Percentiles rank a stretch among this genome's conserved stretches.
Conservation (phyloP, 2,329 filamentous ascomycete species). For the Beauveria brongniartii region DNA sequence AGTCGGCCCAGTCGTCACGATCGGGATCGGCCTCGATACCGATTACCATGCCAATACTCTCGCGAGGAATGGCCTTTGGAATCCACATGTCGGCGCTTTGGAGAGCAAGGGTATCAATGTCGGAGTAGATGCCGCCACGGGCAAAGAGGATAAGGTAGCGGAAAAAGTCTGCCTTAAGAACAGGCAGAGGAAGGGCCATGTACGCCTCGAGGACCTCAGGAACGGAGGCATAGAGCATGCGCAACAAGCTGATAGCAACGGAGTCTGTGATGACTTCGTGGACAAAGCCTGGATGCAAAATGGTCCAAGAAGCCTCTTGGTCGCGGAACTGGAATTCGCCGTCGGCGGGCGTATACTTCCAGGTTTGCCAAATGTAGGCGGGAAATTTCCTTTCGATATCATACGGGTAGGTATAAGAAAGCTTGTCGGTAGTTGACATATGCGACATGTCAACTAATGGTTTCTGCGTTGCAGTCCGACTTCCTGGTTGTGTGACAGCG, state of each 20-base stretch:
- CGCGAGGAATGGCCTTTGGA: slow-evolving; percentile 65
- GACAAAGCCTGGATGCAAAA: slow-evolving; percentile 80
- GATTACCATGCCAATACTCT: slow-evolving; percentile 75
- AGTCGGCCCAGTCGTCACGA: slow-evolving; percentile 82
- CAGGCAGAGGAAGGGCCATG: slow-evolving; percentile 60
- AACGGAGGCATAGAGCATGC: slow-evolving; percentile 76
- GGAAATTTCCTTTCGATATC: slow-evolving; percentile 83
- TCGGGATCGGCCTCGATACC: slow-evolving; percentile 97
- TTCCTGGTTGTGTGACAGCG: slow-evolving; percentile 15
- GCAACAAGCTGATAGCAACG: slow-evolving; percentile 71
- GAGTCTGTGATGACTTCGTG: slow-evolving; percentile 96
- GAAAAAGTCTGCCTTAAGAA: slow-evolving; percentile 74
- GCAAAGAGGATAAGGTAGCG: slow-evolving; percentile 61
- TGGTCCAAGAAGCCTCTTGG: slow-evolving; percentile 82
- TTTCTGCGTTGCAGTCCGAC: slow-evolving; percentile 45
- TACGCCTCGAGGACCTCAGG: slow-evolving; percentile 76
- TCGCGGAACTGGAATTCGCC: slow-evolving; percentile 72
- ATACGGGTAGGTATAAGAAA: slow-evolving; percentile 92
- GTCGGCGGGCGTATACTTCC: slow-evolving; percentile 78
- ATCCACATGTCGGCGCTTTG: slow-evolving; percentile 83
- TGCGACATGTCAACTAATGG: slow-evolving; percentile 61
- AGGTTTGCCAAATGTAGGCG: slow-evolving; percentile 98
- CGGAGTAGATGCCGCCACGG: slow-evolving; percentile 64
- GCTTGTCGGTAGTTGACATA: slow-evolving; percentile 68
- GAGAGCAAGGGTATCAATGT: slow-evolving; percentile 86